Conservation (phyloP, 2,329 filamentous ascomycete species). For the Arthrobotrys pseudoclavata region DNA sequence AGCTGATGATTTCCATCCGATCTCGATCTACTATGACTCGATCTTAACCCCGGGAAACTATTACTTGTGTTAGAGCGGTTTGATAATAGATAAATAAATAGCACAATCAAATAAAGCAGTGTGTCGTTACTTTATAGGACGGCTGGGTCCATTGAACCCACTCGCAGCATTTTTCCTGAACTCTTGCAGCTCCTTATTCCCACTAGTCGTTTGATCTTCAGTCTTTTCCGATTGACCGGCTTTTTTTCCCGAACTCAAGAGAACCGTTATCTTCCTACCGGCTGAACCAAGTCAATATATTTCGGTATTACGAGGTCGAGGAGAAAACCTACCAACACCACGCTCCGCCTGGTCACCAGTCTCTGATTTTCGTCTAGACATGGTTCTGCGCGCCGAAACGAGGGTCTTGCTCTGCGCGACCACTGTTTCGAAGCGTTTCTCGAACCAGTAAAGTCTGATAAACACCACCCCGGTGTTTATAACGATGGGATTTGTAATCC, state of each 20-base stretch:
- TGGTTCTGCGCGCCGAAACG: constrained; percentile 29
- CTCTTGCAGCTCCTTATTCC: constrained; percentile 51
- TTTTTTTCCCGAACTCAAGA: constrained; percentile 39
- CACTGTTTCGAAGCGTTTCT: constrained; percentile 91
- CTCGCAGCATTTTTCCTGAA: constrained; percentile 38
- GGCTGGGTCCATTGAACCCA: constrained; percentile 26
- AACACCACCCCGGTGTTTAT: constrained; percentile 90
- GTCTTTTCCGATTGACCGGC: constrained; percentile 9
- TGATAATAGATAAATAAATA: background rate
- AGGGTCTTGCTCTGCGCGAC: constrained; percentile 50
- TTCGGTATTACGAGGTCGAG: background rate
- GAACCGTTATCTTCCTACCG: constrained; percentile 47
- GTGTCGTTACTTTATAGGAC: constrained; percentile 42
- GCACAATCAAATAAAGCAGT: background rate
- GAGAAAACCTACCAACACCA: constrained; percentile 47
- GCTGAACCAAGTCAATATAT: constrained; percentile 22
- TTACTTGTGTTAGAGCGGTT: constrained; percentile 5
- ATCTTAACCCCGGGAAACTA: constrained; percentile 44
- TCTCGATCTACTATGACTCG: constrained; percentile 34
- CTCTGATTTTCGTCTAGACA: constrained; percentile 55
- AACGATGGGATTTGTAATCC: constrained; percentile 84
- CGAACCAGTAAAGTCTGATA: constrained; percentile 95
- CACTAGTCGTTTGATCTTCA: constrained; percentile 44
- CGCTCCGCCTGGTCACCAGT: constrained; percentile 45
- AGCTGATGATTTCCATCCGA: constrained; percentile 56